Conservation (phyloP, 2,329 filamentous ascomycete genomes). For the Emmonsiellopsis sp. region DNA sequence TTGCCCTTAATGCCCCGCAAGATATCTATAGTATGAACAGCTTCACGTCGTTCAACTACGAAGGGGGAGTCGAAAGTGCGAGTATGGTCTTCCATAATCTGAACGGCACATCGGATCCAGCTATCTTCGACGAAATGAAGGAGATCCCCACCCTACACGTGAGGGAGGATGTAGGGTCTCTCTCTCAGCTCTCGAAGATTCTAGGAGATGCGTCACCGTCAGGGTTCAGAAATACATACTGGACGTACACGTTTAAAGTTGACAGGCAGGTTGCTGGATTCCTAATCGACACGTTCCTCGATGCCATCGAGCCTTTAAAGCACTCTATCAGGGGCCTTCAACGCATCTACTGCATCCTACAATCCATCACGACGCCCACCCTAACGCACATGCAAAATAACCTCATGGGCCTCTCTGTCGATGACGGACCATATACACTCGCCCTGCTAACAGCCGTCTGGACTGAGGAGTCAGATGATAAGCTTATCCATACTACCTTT, state of each 20-base stretch:
- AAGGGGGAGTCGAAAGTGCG: conserved; percentile 17
- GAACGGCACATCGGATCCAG: conserved; percentile 20
- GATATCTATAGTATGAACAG: conserved; percentile 27
- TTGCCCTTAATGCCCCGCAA: conserved; percentile 17
- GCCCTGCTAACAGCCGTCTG: conserved; percentile 22
- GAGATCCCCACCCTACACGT: conserved; percentile 16
- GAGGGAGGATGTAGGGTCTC: conserved; percentile 18
- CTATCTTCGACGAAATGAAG: conserved; percentile 23
- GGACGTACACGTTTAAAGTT: conserved; percentile 23
- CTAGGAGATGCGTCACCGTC: conserved; percentile 23
- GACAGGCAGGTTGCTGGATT: conserved; percentile 19
- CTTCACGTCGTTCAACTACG: conserved; percentile 14
- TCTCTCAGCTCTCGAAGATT: conserved; percentile 25
- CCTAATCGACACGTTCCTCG: conserved; percentile 17
- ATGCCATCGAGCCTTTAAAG: conserved; percentile 7
- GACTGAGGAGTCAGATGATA: conserved; percentile 23
- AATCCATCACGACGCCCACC: conserved; percentile 23
- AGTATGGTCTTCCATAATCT: conserved; percentile 27
- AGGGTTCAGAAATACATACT: conserved; percentile 24
- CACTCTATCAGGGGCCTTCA: conserved; percentile 9
- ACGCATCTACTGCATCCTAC: conserved; percentile 17
- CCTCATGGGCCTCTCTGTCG: conserved; percentile 22
- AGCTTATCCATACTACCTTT: conserved; percentile 16
- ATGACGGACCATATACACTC: conserved; percentile 17
- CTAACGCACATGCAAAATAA: conserved; percentile 23